Evolutionary conservation across 2,329 filamentous ascomycete genomes (phyloP), one percentile per base, ranked within the genome.

Genomic region (Neonectria sp.): DNA sequence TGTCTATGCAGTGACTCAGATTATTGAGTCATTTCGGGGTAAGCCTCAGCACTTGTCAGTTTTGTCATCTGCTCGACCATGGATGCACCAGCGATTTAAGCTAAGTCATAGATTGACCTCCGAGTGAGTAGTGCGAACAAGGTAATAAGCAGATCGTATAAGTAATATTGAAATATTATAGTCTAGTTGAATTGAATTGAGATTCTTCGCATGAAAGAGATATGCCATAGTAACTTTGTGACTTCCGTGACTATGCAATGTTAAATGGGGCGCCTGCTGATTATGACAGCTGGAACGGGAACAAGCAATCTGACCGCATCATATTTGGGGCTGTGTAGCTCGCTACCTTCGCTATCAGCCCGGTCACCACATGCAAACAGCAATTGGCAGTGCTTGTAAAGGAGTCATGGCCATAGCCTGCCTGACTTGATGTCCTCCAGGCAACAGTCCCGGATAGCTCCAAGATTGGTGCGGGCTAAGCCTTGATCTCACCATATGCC

Each of bases 381-480:
- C 3, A 8, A 17, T 7, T 25, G 60, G n/a, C 5, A 24, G 15
- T 12, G 6, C 13, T n/a, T 17, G 1, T 48, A 12, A 66, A 62
- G 55, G 60, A 60, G 15, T 59, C 63, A 62, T 31, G 15, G 12
- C n/a, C 6, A 21, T 25, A 21, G 21, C 24, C 9, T 33, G 25
- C 2, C 15, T 17, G 46, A 27, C 40, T 17, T 45, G 43, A 51
- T 49, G 3, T 12, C 21, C 49, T 55, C 52, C n/a, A 71, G 69
- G 67, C 65, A 67, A 15, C 65, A 37, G 27, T 51, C 46, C 52
- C 43, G 11, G 43, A 25, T 31, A 37, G 17, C 33, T 52, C 58
- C 35, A 60, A 56, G 57, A 27, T 21, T 59, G 57, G 40, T 45
- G 52, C 12, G 37, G 45, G 24, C 27, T 13, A n/a, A 49, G 55